phyloP scores from a whole-genome alignment of 768 basidiomycete species.

The Galerina sulciceps region DNA sequence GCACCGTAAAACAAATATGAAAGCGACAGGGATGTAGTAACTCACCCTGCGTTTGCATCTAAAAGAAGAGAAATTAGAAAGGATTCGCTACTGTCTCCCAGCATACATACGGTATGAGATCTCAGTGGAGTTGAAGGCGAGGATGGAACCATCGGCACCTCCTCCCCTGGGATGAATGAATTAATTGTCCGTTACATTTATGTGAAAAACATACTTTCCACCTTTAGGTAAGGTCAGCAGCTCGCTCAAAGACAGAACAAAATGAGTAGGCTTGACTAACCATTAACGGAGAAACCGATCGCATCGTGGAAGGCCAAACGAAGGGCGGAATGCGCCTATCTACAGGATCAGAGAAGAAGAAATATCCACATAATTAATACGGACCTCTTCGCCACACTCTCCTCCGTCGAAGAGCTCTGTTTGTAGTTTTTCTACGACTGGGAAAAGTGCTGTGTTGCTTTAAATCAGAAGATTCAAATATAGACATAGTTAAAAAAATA shows the following conservation, averaged over 20 bases:
- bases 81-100: not conserved
- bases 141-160: constrained; percentile 35
- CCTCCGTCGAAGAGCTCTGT: constrained; percentile 33
- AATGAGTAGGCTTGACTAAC: too few species aligned
- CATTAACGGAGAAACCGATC: constrained; percentile 22
- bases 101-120: constrained; percentile 21
- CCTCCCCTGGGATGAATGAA: constrained; percentile 18
- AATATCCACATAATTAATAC: constrained; percentile 2
- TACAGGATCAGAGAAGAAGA: not conserved
- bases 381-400: constrained; percentile 36
- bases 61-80: not conserved
- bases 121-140: constrained; percentile 29
- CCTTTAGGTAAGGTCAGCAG: not conserved
- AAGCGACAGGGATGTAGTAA: not conserved
- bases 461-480: not conserved
- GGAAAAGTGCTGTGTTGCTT: constrained; percentile 13
- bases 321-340: constrained; percentile 19
- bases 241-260: too few species aligned
- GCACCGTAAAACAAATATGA: not conserved
- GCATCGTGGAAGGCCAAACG: constrained; percentile 23
- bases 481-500: not conserved
- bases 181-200: not conserved
- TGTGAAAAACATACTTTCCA: constrained; percentile 2
- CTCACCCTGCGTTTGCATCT: constrained; percentile 24
- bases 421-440: constrained; percentile 30